These are phyloP conservation scores for Setomelanomma holmii DNA, from an alignment of 2,329 filamentous ascomycete species.

Conservation along the genomic window DNA sequence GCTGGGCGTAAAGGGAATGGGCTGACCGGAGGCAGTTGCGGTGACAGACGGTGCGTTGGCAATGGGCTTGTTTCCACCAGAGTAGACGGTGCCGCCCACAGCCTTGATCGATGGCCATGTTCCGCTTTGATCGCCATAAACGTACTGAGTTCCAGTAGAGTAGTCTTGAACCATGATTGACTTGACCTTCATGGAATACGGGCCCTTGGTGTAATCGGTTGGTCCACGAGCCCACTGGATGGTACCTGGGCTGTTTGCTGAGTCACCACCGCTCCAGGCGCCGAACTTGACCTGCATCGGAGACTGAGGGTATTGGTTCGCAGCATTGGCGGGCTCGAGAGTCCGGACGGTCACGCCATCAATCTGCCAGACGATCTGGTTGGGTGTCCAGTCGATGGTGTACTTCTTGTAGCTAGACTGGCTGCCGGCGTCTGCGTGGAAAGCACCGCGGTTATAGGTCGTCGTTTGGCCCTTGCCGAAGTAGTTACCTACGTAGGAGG, in stretches of 20 bases:
- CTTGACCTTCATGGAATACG: constrained; percentile 85
- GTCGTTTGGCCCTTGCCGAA: constrained; percentile 91
- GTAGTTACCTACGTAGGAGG: too few relatives aligned
- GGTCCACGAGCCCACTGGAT: constrained; percentile 87
- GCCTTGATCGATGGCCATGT: constrained; percentile 83
- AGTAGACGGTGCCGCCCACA: constrained; percentile 77
- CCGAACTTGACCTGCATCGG: constrained; percentile 96
- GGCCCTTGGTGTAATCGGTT: constrained; percentile 82
- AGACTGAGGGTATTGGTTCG: constrained; percentile 86
- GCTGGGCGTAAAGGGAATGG: constrained; percentile 72
- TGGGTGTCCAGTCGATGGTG: constrained; percentile 86
- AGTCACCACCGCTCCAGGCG: constrained; percentile 89
- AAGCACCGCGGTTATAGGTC: constrained; percentile 86
- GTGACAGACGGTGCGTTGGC: constrained; percentile 68
- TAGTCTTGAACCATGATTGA: constrained; percentile 84
- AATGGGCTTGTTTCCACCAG: constrained; percentile 61
- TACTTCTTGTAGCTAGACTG: constrained; percentile 85
- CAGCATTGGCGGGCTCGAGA: constrained; percentile 72
- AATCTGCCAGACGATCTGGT: constrained; percentile 86
- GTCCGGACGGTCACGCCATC: constrained; percentile 79
- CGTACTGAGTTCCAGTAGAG: constrained; percentile 86
- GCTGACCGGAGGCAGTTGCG: constrained; percentile 66
- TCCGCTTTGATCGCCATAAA: constrained; percentile 79
- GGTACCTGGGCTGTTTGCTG: constrained; percentile 78
- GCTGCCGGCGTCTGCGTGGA: constrained; percentile 72